These are phyloP conservation scores for Euphorbia peplus DNA, from an alignment of 345 rosid genomes.

Conservation along the genomic window DNA sequence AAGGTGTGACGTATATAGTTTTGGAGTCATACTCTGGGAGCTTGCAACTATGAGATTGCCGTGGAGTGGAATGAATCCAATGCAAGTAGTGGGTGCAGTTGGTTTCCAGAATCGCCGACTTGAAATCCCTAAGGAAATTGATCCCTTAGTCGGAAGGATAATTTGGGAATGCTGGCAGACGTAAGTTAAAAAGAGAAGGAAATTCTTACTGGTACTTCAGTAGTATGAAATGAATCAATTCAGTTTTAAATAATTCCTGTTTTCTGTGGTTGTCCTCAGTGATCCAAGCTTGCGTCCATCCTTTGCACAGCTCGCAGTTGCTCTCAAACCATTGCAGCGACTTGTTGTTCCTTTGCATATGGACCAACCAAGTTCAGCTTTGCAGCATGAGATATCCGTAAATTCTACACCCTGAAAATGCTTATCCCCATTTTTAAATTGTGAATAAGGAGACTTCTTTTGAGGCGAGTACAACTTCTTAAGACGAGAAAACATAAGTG, in stretches of 20 bases:
- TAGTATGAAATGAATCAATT: background rate
- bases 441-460: slow-evolving; percentile 36
- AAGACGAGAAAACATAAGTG: background rate
- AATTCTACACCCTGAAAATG: slow-evolving; percentile 55
- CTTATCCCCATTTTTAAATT: slow-evolving; percentile 25
- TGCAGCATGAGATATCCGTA: slow-evolving; percentile 53
- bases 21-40: slow-evolving; percentile 98
- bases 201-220: background rate
- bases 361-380: slow-evolving; percentile 49
- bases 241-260: slow-evolving; percentile 6
- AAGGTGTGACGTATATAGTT: slow-evolving; percentile 98
- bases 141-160: slow-evolving; percentile 82
- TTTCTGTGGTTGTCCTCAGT: slow-evolving; percentile 34
- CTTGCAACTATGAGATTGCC: slow-evolving; percentile 90
- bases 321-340: slow-evolving; percentile 76
- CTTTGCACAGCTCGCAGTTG: slow-evolving; percentile 67
- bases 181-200: slow-evolving; percentile 40
- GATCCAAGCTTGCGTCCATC: slow-evolving; percentile 93
- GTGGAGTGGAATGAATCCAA: slow-evolving; percentile 99
- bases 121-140: slow-evolving; percentile 91
- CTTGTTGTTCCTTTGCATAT: slow-evolving; percentile 54
- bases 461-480: slow-evolving; percentile 7
- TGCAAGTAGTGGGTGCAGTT: slow-evolving; percentile 99
- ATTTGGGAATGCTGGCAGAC: slow-evolving; percentile 95
- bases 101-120: slow-evolving; percentile 98